These are phyloP conservation scores for Calophaca sinica DNA, from an alignment of 306 rosid species.

Conservation along the genomic window DNA sequence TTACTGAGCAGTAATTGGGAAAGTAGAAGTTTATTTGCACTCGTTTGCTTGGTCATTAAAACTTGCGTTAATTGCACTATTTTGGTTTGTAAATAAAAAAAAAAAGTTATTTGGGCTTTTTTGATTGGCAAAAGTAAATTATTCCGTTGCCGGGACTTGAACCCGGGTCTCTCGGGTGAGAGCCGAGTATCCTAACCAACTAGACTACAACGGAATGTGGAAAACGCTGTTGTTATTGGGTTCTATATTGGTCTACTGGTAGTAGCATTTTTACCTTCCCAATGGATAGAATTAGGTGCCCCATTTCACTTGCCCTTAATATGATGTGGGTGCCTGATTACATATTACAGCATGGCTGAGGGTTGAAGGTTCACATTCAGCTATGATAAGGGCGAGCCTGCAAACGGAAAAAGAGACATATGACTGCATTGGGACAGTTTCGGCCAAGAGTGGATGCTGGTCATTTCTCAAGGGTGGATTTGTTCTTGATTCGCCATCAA, in stretches of 20 bases:
- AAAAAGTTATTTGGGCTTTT: neutral
- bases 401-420: constrained; percentile 52
- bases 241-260: too few relatives aligned
- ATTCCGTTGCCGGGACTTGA: constrained; percentile 86
- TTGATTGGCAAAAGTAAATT: too few relatives aligned
- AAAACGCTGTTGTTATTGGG: too few relatives aligned
- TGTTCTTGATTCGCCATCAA: constrained; percentile 55
- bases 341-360: constrained; percentile 71
- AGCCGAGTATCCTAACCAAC: constrained; percentile 84
- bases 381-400: constrained; percentile 65
- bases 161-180: constrained; percentile 92
- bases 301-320: neutral
- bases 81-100: neutral
- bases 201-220: constrained; percentile 73
- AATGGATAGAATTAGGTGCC: neutral
- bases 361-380: constrained; percentile 56
- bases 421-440: constrained; percentile 74
- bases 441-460: constrained; percentile 85
- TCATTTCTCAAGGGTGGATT: constrained; percentile 98
- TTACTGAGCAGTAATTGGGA: neutral
- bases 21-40: too few relatives aligned
- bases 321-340: neutral
- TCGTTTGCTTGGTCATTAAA: too few relatives aligned
- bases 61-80: too few relatives aligned
- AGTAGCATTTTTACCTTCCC: neutral